Evolutionary conservation across 2,329 filamentous ascomycete genomes (phyloP), one percentile per base, ranked within the genome.

Genomic region (Fusarium transvaalense): DNA sequence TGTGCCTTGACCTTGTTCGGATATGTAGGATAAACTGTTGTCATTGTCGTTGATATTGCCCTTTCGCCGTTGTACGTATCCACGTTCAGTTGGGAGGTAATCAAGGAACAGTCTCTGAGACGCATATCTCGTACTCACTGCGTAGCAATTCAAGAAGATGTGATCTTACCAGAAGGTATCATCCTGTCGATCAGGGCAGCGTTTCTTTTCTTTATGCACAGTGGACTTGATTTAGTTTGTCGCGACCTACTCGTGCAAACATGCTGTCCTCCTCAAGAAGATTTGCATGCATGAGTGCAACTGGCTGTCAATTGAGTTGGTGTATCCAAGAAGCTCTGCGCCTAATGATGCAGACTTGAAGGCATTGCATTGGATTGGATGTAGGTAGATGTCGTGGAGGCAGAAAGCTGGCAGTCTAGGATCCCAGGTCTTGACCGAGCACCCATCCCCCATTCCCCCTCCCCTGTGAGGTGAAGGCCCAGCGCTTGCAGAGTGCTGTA

Each of bases 401-500:
- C 10, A 50, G n/a, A 21, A 38, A 25, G 34, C 23, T 51, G 54
- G 19, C 35, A 23, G 21, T n/a, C n/a, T n/a, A n/a, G 29, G 64
- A 56, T 47, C 41, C 54, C 39, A 41, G 51, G 32, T 41, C 61
- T 35, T 46, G 32, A 35, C 38, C 45, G 34, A 46, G 29, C 53
- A 50, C 17, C 17, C 34, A 58, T 14, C 14, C 54, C 60, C n/a
- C n/a, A n/a, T n/a, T n/a, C n/a, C n/a, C n/a, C n/a, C n/a, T n/a
- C n/a, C n/a, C 57, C 55, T 53, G 46, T 60, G 37, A 38, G 41
- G 35, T 29, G 38, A 62, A 41, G 31, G 48, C 42, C 55, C 56
- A 64, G 64, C 67, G 64, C 61, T 56, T 69, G 64, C 66, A 58
- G 38, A 55, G 64, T 65, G 59, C 72, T 74, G 70, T 39, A 19